phyloP scores from a whole-genome alignment of 495 filamentous ascomycete genomes.

The Extremus antarcticus region DNA sequence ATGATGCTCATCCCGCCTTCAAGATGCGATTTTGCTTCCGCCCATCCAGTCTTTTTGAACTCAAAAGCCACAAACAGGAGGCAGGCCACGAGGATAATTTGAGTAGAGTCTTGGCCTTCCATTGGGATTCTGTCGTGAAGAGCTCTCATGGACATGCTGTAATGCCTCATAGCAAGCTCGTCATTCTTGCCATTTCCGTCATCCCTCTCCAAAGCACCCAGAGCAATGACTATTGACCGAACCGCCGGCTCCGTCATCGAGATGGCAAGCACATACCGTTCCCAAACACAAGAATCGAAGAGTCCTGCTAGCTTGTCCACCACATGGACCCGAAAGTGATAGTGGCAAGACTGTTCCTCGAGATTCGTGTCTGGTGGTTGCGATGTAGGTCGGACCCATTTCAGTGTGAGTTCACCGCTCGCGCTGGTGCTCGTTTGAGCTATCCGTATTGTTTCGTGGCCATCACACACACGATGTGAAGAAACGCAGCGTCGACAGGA shows the following conservation, averaged over 20 bases:
- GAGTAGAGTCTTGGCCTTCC: not conserved
- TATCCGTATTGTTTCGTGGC: not conserved
- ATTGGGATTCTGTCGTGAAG: not conserved
- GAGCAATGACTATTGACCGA: not conserved
- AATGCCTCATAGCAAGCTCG: not conserved
- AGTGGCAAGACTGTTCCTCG: not conserved
- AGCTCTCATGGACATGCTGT: not conserved
- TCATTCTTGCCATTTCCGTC: not conserved
- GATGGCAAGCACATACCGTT: not conserved
- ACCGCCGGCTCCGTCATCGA: not conserved
- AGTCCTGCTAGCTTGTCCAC: not conserved
- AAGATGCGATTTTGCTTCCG: not conserved
- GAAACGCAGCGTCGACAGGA: not conserved
- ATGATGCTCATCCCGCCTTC: not conserved
- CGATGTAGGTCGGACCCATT: not conserved
- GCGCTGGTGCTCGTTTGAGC: not conserved
- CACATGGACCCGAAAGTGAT: conserved; percentile 1
- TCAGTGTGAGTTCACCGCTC: not conserved
- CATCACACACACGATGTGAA: not conserved
- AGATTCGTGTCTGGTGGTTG: not conserved
- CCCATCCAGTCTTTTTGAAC: not conserved
- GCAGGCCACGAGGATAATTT: not conserved
- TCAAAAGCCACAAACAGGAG: conserved; percentile 2
- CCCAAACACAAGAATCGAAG: conserved; percentile 1
- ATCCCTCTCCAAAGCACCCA: not conserved